A percentile compares a stretch with the other conserved stretches of the same genome.
Conservation (phyloP, 306 rosid species). For the Quercus agrifolia region DNA sequence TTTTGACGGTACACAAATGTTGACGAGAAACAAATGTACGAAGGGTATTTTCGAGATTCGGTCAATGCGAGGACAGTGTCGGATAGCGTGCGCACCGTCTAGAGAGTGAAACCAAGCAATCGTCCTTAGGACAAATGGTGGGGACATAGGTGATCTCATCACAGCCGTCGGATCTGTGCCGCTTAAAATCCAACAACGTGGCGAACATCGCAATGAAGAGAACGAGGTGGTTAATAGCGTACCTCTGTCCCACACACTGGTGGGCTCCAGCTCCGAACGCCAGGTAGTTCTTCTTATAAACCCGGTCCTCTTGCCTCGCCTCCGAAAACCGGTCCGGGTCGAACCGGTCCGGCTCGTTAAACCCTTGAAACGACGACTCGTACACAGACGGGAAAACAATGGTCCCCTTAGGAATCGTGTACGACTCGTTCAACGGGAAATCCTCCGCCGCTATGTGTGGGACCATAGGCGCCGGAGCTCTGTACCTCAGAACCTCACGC, state of each 20-base stretch:
- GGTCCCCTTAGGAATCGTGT: constrained; percentile 66
- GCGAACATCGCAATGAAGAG: constrained; percentile 81
- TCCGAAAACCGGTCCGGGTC: constrained; percentile 84
- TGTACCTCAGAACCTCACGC: constrained; percentile 72
- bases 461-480: constrained; percentile 81
- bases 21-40: neutral
- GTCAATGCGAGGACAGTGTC: constrained; percentile 1
- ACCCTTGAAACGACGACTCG: constrained; percentile 85
- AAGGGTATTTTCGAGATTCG: neutral
- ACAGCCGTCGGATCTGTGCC: constrained; percentile 77
- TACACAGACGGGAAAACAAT: constrained; percentile 79
- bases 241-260: constrained; percentile 89
- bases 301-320: constrained; percentile 66
- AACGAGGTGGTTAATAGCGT: constrained; percentile 78
- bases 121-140: constrained; percentile 84
- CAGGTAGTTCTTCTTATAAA: constrained; percentile 59
- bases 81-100: constrained; percentile 56
- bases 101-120: constrained; percentile 60
- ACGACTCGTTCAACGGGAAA: constrained; percentile 55
- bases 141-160: constrained; percentile 78
- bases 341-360: constrained; percentile 70
- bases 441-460: constrained; percentile 71
- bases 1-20: no score
- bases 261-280: constrained; percentile 95
- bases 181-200: constrained; percentile 68